A percentile compares a stretch with the other conserved stretches of the same genome.
These are phyloP conservation scores for Leishmania major DNA, from an alignment of 208 protist species.

Conservation along the genomic window DNA sequence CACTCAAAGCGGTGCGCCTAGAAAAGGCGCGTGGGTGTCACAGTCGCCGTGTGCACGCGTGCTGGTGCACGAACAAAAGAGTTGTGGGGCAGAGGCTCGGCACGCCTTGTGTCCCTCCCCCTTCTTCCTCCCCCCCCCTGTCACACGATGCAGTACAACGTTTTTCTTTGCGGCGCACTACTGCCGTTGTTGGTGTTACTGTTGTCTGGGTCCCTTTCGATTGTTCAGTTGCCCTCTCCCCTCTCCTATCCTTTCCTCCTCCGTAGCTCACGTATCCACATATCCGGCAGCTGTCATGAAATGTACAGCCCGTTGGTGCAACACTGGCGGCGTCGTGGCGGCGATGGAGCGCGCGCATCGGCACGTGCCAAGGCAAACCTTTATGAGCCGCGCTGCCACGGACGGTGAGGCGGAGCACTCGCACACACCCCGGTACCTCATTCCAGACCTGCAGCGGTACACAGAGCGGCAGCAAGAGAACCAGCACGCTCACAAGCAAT, in stretches of 20 bases:
- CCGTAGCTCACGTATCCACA: neutral
- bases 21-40: neutral
- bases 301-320: neutral
- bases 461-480: constrained; percentile 14
- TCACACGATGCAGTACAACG: neutral
- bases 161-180: neutral
- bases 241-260: neutral
- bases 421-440: constrained; percentile 13
- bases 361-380: constrained; percentile 9
- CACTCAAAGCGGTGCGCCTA: neutral
- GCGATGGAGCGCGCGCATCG: constrained; percentile 19
- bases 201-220: neutral
- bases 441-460: constrained; percentile 12
- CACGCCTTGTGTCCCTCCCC: neutral
- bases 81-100: neutral
- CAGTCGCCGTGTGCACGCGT: neutral
- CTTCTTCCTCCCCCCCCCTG: too few relatives aligned
- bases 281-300: constrained; percentile 9
- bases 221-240: neutral
- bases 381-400: neutral
- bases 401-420: constrained; percentile 1
- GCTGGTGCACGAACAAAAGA: neutral
- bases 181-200: neutral
- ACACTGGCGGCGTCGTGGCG: neutral
- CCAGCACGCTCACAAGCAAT: neutral